Percentiles rank a stretch among this genome's conserved stretches.
These are phyloP conservation scores for Nepenthes gracilis DNA, from an alignment of 148 eudicot species.

Conservation along the genomic window DNA sequence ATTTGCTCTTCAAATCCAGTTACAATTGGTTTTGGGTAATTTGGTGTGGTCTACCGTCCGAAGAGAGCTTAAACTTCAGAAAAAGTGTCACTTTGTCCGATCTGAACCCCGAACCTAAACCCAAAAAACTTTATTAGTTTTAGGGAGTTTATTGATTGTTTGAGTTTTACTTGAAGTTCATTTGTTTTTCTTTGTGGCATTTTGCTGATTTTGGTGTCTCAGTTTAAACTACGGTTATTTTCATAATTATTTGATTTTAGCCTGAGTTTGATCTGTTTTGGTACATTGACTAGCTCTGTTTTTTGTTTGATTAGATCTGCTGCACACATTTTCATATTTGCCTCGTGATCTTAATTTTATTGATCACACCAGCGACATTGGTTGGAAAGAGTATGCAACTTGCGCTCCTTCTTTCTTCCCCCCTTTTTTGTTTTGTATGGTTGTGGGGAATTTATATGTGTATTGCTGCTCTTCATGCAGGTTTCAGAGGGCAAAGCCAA, in stretches of 20 bases:
- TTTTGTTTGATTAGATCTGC: constrained; percentile 53
- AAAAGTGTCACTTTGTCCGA: too few relatives aligned
- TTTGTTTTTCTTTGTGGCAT: too few relatives aligned
- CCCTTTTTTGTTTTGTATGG: not conserved
- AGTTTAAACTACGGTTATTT: too few relatives aligned
- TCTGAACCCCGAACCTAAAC: too few relatives aligned
- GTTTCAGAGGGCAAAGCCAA: constrained; percentile 72
- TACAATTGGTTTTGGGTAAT: too few relatives aligned
- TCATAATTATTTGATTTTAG: not conserved
- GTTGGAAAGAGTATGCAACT: constrained; percentile 86
- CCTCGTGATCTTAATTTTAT: constrained; percentile 87
- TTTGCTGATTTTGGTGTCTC: too few relatives aligned
- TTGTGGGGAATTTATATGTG: not conserved
- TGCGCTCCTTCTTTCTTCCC: not conserved
- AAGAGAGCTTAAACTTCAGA: too few relatives aligned
- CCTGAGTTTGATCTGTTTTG: not conserved
- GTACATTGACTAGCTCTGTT: constrained; percentile 4
- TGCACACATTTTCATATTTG: constrained; percentile 65
- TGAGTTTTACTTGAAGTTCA: too few relatives aligned
- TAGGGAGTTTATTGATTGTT: too few relatives aligned
- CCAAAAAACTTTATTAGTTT: too few relatives aligned
- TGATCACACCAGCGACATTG: constrained; percentile 86
- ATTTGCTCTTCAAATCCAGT: too few relatives aligned
- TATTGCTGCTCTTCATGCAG: constrained; percentile 22
- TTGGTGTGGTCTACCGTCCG: too few relatives aligned